Percentiles rank a stretch among this genome's conserved stretches.
phyloP scores from a whole-genome alignment of 345 rosid species.

The Crucihimalaya himalaica region DNA sequence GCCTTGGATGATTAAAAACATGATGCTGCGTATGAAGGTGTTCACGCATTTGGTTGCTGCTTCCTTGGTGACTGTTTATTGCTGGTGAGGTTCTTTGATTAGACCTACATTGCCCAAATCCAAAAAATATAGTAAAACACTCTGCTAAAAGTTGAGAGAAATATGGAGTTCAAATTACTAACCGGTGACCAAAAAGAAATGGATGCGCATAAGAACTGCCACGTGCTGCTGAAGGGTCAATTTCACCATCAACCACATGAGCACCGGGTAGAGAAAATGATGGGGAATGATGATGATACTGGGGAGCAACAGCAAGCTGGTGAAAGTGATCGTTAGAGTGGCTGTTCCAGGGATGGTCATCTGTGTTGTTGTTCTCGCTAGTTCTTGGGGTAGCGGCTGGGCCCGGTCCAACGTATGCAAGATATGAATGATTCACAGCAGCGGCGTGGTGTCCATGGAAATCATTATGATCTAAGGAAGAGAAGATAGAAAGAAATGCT shows the following conservation, averaged over 20 bases:
- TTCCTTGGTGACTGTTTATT: slow-evolving; percentile 51
- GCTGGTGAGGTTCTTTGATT: slow-evolving; percentile 53
- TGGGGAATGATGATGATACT: slow-evolving; percentile 49
- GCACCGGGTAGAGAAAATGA: slow-evolving; percentile 46
- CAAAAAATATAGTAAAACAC: not conserved
- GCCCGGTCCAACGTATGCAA: slow-evolving; percentile 54
- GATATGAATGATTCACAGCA: slow-evolving; percentile 56
- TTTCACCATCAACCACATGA: slow-evolving; percentile 50
- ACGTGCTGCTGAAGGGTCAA: slow-evolving; percentile 49
- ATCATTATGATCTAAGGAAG: slow-evolving; percentile 55
- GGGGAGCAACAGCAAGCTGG: slow-evolving; percentile 60
- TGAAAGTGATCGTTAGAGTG: slow-evolving; percentile 47
- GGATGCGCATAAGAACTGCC: slow-evolving; percentile 51
- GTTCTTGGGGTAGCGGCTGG: slow-evolving; percentile 49
- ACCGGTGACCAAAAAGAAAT: slow-evolving; percentile 54
- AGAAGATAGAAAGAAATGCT: slow-evolving; percentile 17
- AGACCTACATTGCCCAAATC: slow-evolving; percentile 44
- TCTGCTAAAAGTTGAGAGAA: slow-evolving; percentile 14
- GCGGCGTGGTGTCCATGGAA: slow-evolving; percentile 50
- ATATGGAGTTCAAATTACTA: slow-evolving; percentile 34
- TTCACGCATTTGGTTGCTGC: slow-evolving; percentile 48
- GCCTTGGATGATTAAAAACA: slow-evolving; percentile 52
- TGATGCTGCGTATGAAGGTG: slow-evolving; percentile 49
- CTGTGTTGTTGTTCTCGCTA: slow-evolving; percentile 46
- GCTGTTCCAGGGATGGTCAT: slow-evolving; percentile 57